phyloP scores from a whole-genome alignment of 805 yeast species.

The Kockiozyma suomiensis region DNA sequence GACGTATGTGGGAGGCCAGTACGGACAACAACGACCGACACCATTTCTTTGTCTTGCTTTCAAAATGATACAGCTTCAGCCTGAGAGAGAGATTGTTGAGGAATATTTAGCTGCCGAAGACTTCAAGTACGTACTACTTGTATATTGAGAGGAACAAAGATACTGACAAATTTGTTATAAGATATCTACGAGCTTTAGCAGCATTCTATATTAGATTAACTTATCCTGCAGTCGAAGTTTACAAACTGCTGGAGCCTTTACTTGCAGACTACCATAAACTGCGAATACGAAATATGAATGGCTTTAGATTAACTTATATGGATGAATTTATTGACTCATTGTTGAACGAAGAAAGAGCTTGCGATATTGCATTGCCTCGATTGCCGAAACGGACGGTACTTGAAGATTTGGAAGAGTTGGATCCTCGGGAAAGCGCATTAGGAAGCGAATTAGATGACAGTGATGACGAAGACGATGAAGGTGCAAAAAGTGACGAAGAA shows the following conservation, averaged over 20 bases:
- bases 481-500: background rate
- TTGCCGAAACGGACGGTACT: constrained; percentile 46
- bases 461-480: constrained; percentile 14
- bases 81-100: constrained; percentile 57
- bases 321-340: constrained; percentile 76
- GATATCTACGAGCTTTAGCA: constrained; percentile 63
- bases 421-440: constrained; percentile 42
- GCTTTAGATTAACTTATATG: constrained; percentile 54
- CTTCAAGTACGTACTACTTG: constrained; percentile 57
- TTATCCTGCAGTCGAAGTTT: constrained; percentile 51
- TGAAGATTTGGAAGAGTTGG: constrained; percentile 44
- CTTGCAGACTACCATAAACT: constrained; percentile 71
- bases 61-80: constrained; percentile 76
- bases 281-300: constrained; percentile 48
- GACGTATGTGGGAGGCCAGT: constrained; percentile 61
- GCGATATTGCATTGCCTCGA: constrained; percentile 75
- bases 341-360: constrained; percentile 58
- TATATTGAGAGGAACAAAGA: too few species aligned
- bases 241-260: constrained; percentile 55
- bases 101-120: constrained; percentile 61
- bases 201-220: constrained; percentile 61
- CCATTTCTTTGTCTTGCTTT: constrained; percentile 76
- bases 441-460: constrained; percentile 45
- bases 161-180: background rate
- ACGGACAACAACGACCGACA: constrained; percentile 60